A percentile compares a stretch with the other conserved stretches of the same genome.
Conservation (phyloP, 78 protist species). For the Dictyostelium capitatum region DNA sequence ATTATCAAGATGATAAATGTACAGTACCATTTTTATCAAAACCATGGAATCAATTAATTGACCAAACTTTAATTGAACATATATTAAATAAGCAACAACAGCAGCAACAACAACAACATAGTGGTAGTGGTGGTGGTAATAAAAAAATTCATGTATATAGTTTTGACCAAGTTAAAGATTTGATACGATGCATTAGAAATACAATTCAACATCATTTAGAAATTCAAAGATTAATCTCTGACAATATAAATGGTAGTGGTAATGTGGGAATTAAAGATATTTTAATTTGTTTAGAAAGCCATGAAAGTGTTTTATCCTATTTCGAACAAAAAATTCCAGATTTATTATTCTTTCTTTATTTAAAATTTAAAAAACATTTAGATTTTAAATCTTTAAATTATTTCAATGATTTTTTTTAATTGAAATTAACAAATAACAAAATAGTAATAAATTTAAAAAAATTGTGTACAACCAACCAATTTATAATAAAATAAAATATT, state of each 20-base stretch:
- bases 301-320: conserved; percentile 17
- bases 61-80: neutral
- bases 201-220: conserved; percentile 49
- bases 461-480: neutral
- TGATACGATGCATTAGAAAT: conserved; percentile 46
- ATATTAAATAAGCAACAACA: neutral
- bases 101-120: neutral
- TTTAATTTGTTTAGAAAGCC: neutral
- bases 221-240: neutral
- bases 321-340: conserved; percentile 33
- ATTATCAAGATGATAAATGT: neutral
- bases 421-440: neutral
- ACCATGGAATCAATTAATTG: conserved; percentile 57
- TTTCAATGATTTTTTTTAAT: conserved; percentile 1
- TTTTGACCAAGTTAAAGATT: conserved; percentile 29
- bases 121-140: neutral
- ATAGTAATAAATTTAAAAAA: neutral
- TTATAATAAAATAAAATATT: no score
- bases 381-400: conserved; percentile 16
- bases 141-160: conserved; percentile 5
- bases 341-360: conserved; percentile 31
- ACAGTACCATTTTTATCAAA: neutral
- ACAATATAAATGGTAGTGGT: neutral
- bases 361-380: conserved; percentile 7
- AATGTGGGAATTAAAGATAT: neutral